Evolutionary conservation across 257 asterid genomes (phyloP).

Genomic region (Jaltomata sinuosa): DNA sequence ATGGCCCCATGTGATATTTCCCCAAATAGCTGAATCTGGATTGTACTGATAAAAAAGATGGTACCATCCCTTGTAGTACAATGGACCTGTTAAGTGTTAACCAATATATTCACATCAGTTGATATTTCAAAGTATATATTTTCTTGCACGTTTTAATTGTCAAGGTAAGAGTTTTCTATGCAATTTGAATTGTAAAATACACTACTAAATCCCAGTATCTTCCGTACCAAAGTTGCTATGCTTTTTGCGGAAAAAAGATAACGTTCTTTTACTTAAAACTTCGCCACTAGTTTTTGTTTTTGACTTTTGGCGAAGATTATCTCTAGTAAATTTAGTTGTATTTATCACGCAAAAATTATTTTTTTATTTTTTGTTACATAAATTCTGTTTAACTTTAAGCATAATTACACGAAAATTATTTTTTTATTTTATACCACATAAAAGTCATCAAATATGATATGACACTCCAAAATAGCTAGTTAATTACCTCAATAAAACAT

Average conservation of each 20-base stretch:
- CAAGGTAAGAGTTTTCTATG: not conserved
- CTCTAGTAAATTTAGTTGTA: too few species aligned
- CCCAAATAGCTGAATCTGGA: conserved; percentile 79
- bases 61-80: conserved; percentile 78
- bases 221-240: not conserved
- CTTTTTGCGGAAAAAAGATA: not conserved
- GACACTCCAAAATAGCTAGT: too few species aligned
- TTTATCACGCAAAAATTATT: too few species aligned
- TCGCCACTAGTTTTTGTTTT: not conserved
- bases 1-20: conserved; percentile 83
- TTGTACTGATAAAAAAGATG: conserved; percentile 84
- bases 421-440: too few species aligned
- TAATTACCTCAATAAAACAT: too few species aligned
- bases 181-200: not conserved
- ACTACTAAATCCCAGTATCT: not conserved
- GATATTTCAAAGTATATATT: not conserved
- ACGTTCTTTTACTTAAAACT: not conserved
- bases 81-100: conserved; percentile 54
- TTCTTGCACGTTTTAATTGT: not conserved
- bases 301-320: not conserved
- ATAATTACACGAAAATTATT: too few species aligned
- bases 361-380: too few species aligned
- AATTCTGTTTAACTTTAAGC: too few species aligned
- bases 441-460: too few species aligned
- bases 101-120: not conserved